These are phyloP conservation scores for Yamadazyma buinensis DNA, from an alignment of 1,139 yeast species.

Conservation along the genomic window DNA sequence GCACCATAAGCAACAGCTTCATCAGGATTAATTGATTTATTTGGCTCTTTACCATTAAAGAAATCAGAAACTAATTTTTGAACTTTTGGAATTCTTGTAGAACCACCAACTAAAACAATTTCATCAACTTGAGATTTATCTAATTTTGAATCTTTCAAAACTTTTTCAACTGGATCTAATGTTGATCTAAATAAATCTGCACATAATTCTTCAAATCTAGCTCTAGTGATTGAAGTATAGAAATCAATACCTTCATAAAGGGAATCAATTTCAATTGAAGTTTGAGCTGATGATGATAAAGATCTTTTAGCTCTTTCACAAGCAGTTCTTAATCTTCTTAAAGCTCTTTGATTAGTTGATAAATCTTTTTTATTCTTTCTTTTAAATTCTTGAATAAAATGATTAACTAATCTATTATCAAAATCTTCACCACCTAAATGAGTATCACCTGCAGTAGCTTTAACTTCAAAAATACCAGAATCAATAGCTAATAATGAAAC, in stretches of 20 bases:
- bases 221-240: constrained; percentile 41
- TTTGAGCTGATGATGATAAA: constrained; percentile 37
- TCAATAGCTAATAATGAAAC: constrained; percentile 88
- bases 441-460: constrained; percentile 98
- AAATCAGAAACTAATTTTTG: constrained; percentile 42
- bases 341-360: constrained; percentile 32
- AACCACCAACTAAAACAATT: constrained; percentile 42
- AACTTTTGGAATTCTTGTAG: constrained; percentile 43
- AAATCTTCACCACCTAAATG: constrained; percentile 92
- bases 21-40: constrained; percentile 43
- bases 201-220: constrained; percentile 43
- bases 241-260: constrained; percentile 38
- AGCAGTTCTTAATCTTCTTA: constrained; percentile 41
- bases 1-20: constrained; percentile 46
- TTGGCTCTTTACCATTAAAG: constrained; percentile 44
- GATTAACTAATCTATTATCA: constrained; percentile 31
- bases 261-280: constrained; percentile 40
- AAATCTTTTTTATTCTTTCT: constrained; percentile 36
- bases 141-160: constrained; percentile 37
- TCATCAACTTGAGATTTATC: constrained; percentile 38
- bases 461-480: constrained; percentile 94
- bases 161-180: constrained; percentile 41
- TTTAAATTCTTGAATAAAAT: constrained; percentile 33
- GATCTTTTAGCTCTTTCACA: constrained; percentile 43
- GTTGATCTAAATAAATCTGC: constrained; percentile 42